Evolutionary conservation across 805 yeast genomes (phyloP).

Genomic region (Yueomyces sinensis): DNA sequence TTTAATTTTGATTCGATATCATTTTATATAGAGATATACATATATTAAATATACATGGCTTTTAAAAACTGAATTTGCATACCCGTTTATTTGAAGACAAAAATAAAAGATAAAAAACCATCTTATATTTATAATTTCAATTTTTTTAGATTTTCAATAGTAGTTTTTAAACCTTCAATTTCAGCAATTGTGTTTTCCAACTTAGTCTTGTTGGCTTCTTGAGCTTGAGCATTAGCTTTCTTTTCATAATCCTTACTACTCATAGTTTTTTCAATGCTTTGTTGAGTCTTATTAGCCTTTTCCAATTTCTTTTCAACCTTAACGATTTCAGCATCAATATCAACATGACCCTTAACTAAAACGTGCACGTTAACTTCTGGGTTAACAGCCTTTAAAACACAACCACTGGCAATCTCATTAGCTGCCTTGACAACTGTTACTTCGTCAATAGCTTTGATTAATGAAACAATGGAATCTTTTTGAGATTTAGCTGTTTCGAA

Average conservation of each 20-base stretch:
- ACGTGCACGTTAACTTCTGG: conserved; percentile 79
- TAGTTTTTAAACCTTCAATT: conserved; percentile 77
- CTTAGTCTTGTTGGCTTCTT: conserved; percentile 58
- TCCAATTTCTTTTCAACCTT: conserved; percentile 70
- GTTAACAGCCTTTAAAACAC: conserved; percentile 72
- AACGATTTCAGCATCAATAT: conserved; percentile 77
- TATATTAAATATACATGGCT: no score
- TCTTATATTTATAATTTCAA: conserved; percentile 49
- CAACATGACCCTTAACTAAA: conserved; percentile 88
- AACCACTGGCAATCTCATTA: conserved; percentile 69
- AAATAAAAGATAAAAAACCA: no score
- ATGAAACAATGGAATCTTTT: conserved; percentile 74
- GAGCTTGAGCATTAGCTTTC: conserved; percentile 75
- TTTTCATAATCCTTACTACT: conserved; percentile 63
- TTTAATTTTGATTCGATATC: background rate
- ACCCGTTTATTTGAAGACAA: no score
- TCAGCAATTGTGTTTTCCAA: conserved; percentile 69
- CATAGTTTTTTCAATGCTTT: conserved; percentile 57
- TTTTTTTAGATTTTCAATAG: conserved; percentile 73
- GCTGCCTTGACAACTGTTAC: conserved; percentile 47
- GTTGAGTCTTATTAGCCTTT: conserved; percentile 46
- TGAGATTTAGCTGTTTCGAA: conserved; percentile 50
- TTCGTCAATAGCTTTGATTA: conserved; percentile 80
- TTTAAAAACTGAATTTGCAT: no score
- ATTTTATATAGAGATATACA: no score